Conservation (phyloP, 257 asterid species). For the Solanum habrochaites region DNA sequence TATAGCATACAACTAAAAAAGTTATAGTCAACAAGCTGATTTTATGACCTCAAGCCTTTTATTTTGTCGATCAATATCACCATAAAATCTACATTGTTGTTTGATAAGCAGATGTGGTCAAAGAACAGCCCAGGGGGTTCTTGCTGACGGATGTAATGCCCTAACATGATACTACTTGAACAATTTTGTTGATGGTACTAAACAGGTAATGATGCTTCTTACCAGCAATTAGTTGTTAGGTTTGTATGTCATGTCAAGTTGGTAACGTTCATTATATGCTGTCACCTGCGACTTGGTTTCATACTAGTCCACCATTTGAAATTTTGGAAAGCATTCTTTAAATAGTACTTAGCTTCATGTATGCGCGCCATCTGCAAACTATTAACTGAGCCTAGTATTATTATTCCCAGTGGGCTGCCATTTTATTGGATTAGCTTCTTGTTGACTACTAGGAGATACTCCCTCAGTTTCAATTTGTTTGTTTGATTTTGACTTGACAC, state of each 20-base stretch:
- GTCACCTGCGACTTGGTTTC: not conserved
- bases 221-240: not conserved
- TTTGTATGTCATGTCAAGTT: not conserved
- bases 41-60: not conserved
- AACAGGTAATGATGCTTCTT: conserved; percentile 52
- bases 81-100: not conserved
- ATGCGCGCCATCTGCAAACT: not conserved
- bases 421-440: not conserved
- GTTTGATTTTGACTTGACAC: too few relatives aligned
- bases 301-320: not conserved
- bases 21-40: not conserved
- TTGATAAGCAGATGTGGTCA: conserved; percentile 47
- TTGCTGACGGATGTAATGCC: conserved; percentile 61
- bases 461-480: too few relatives aligned
- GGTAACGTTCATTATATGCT: not conserved
- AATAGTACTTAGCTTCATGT: not conserved
- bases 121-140: conserved; percentile 58
- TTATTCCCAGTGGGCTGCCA: not conserved
- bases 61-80: not conserved
- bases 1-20: not conserved
- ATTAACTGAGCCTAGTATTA: not conserved
- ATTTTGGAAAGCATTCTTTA: not conserved
- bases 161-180: conserved; percentile 79
- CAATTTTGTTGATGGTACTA: conserved; percentile 83
- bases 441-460: not conserved